These are phyloP conservation scores for Debaryomyces castellii DNA, from an alignment of 805 yeast species.

Conservation along the genomic window DNA sequence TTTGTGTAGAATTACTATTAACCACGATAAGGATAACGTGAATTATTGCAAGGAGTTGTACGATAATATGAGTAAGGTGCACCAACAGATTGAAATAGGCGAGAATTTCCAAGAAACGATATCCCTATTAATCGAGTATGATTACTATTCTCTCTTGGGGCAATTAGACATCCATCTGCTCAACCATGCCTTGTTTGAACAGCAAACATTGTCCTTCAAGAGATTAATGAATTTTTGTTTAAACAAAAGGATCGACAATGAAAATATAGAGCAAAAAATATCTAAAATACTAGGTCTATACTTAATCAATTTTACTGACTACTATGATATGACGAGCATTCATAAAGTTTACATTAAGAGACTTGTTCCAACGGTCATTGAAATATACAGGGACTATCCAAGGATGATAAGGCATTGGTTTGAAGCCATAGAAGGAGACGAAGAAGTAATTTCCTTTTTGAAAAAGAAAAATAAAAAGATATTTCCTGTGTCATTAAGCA, in stretches of 20 bases:
- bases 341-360: slow-evolving; percentile 8
- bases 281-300: slow-evolving; percentile 9
- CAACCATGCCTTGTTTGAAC: slow-evolving; percentile 9
- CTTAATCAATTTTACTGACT: slow-evolving; percentile 5
- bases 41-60: not conserved
- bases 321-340: slow-evolving; percentile 4
- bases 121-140: slow-evolving; percentile 4
- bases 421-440: slow-evolving; percentile 7
- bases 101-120: slow-evolving; percentile 1
- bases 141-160: slow-evolving; percentile 7
- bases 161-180: slow-evolving; percentile 1
- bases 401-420: slow-evolving; percentile 9
- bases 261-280: not conserved
- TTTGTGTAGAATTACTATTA: no score
- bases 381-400: slow-evolving; percentile 10
- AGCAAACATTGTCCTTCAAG: slow-evolving; percentile 10
- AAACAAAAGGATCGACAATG: not conserved
- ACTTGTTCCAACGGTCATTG: slow-evolving; percentile 6
- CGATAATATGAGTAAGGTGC: slow-evolving; percentile 3
- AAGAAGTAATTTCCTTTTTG: slow-evolving; percentile 11
- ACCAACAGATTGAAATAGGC: slow-evolving; percentile 1
- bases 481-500: not conserved
- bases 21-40: not conserved
- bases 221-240: slow-evolving; percentile 8
- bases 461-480: not conserved